phyloP scores from a whole-genome alignment of 345 rosid genomes.

The Fremontodendron californicum region DNA sequence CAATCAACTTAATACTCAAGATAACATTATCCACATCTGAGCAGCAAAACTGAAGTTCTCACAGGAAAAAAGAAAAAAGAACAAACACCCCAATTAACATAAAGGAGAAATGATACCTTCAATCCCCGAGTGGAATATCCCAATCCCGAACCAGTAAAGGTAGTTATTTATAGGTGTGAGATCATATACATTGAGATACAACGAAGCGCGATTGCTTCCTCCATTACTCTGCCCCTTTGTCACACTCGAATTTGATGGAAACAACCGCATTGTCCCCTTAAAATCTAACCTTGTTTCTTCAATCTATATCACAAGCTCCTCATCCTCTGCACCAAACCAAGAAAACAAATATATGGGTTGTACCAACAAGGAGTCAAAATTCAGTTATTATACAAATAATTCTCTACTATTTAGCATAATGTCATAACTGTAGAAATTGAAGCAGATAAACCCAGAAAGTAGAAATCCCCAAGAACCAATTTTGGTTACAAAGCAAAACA shows the following conservation, averaged over 20 bases:
- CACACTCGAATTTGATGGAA: conserved; percentile 51
- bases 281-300: conserved; percentile 15
- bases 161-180: conserved; percentile 92
- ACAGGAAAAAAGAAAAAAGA: neutral
- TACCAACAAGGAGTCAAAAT: neutral
- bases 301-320: conserved; percentile 27
- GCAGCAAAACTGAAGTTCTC: neutral
- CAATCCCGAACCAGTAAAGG: conserved; percentile 86
- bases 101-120: conserved; percentile 52
- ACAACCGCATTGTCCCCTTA: conserved; percentile 60
- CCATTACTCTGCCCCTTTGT: conserved; percentile 43
- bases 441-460: neutral
- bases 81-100: neutral
- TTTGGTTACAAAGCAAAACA: neutral
- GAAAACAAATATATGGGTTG: neutral
- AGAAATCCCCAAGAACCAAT: neutral
- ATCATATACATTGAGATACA: conserved; percentile 89
- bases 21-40: neutral
- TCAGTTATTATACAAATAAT: neutral
- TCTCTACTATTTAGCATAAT: neutral
- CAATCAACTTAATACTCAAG: neutral
- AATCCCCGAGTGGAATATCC: conserved; percentile 91
- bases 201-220: conserved; percentile 30
- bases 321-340: conserved; percentile 21
- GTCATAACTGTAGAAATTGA: neutral